Conservation (phyloP, 2,329 filamentous ascomycete genomes). For the Microcera coccophila region DNA sequence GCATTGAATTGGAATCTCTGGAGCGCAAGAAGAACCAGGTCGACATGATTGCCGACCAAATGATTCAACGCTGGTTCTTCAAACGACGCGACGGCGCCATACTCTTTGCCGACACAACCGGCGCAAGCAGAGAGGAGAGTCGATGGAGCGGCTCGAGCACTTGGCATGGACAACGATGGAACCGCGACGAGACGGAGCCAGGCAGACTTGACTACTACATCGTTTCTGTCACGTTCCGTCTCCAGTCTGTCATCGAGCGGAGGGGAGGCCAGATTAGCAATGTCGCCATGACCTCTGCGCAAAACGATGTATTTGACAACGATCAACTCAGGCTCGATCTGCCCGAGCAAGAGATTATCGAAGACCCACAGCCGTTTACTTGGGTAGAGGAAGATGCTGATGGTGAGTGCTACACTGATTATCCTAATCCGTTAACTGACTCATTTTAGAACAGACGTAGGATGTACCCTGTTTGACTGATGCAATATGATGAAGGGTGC, state of each 20-base stretch:
- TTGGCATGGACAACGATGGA: conserved; percentile 36
- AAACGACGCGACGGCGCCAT: conserved; percentile 29
- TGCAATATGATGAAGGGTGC: too few relatives aligned
- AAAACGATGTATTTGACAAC: background rate
- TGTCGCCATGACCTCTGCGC: background rate
- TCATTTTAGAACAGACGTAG: too few relatives aligned
- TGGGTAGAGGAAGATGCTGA: background rate
- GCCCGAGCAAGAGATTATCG: background rate
- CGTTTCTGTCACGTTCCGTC: conserved; percentile 35
- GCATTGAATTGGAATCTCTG: conserved; percentile 46
- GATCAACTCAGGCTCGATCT: conserved; percentile 3
- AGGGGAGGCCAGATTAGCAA: conserved; percentile 16
- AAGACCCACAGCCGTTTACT: background rate
- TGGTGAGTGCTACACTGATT: too few relatives aligned
- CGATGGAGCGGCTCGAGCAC: conserved; percentile 45
- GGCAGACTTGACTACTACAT: conserved; percentile 44
- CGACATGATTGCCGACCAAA: conserved; percentile 37
- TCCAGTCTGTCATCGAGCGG: conserved; percentile 15
- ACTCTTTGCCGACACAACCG: conserved; percentile 28
- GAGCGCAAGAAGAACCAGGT: conserved; percentile 43
- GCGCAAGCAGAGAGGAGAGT: conserved; percentile 24
- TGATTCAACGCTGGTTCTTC: conserved; percentile 21
- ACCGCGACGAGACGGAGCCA: conserved; percentile 39
- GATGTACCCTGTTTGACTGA: too few relatives aligned
- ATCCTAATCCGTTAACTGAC: too few relatives aligned